Conservation (phyloP, 805 yeast genomes). For the Kuraishia piskuri region DNA sequence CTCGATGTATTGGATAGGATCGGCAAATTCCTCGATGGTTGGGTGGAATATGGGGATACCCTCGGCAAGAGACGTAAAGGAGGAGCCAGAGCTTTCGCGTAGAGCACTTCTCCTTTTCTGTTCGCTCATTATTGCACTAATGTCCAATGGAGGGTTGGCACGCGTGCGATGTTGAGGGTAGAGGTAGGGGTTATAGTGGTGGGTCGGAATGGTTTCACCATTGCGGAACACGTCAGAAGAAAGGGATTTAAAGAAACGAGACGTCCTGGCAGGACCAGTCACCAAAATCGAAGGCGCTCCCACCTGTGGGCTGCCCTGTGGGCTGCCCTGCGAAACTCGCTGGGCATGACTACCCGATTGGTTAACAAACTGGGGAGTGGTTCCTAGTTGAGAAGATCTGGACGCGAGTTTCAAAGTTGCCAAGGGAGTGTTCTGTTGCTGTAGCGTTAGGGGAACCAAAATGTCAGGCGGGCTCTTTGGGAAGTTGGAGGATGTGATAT, state of each 20-base stretch:
- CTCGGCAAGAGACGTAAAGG: no score
- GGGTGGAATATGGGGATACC: slow-evolving; percentile 52
- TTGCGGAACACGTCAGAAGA: slow-evolving; percentile 3
- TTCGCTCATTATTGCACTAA: slow-evolving; percentile 10
- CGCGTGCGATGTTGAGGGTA: slow-evolving; percentile 37
- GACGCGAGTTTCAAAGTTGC: not conserved
- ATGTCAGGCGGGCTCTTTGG: not conserved
- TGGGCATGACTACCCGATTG: not conserved
- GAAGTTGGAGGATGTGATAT: not conserved
- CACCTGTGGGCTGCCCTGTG: not conserved
- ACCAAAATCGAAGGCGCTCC: not conserved
- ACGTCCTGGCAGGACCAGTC: slow-evolving; percentile 19
- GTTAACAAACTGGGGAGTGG: not conserved
- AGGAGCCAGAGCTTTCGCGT: not conserved
- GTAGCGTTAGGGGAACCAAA: not conserved
- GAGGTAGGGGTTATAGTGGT: slow-evolving; percentile 34
- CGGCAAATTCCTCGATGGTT: slow-evolving; percentile 42
- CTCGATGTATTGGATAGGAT: slow-evolving; percentile 63
- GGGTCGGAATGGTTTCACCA: slow-evolving; percentile 10
- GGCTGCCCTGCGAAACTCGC: no score
- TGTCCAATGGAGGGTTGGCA: slow-evolving; percentile 35
- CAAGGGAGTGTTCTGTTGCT: not conserved
- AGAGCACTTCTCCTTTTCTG: slow-evolving; percentile 1
- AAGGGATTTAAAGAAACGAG: slow-evolving; percentile 17
- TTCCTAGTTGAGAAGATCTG: not conserved